Evolutionary conservation across 148 eudicot species (phyloP), one percentile per base, ranked within the genome.

Genomic region (Camellia lanceoleosa): DNA sequence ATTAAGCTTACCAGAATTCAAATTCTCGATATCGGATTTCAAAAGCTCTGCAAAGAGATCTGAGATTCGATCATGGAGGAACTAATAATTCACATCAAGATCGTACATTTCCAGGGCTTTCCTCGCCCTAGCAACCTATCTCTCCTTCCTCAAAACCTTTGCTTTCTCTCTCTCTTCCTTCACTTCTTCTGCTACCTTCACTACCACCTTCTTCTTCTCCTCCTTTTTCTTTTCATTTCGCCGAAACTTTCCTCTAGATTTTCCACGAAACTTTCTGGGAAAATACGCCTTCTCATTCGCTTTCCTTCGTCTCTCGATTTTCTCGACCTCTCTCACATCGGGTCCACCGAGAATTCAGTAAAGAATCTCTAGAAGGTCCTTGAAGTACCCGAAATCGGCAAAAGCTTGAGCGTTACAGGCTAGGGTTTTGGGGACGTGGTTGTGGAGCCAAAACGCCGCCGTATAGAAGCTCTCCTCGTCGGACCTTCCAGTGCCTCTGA

Each of bases 351-450:
- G 38, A 14, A 73, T 5, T 52, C 65, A 3, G 7, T 73, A 80
- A 10, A 74, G 19, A 52, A 74, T 73, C 73, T 80, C 83, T 4
- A 75, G 49, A 49, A 74, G 9, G 61, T 80, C 78, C 64, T 80
- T 80, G 3, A 65, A 74, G 38, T 74, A 74, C 4, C 82, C 82
- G 47, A 80, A 80, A 2, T 73, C 78, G 3, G 71, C 71, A 20
- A 80, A 49, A 41, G 54, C 5, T 64, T 14, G 15, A 9, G 23
- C 71, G 20, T 80, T 80, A 16, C 46, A 15, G 3, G 78, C 82
- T 43, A 80, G 49, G 18, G 78, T 80, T 55, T 65, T 73, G 16
- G 78, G 78, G 11, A 74, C 58, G 4, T 19, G 0, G 4, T 47
- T 5, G 19, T 71, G 81, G 41, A 79, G 59, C 81, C 81, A 70